phyloP scores from a whole-genome alignment of 176 grass and related monocot genomes.

The Musa acuminata region DNA sequence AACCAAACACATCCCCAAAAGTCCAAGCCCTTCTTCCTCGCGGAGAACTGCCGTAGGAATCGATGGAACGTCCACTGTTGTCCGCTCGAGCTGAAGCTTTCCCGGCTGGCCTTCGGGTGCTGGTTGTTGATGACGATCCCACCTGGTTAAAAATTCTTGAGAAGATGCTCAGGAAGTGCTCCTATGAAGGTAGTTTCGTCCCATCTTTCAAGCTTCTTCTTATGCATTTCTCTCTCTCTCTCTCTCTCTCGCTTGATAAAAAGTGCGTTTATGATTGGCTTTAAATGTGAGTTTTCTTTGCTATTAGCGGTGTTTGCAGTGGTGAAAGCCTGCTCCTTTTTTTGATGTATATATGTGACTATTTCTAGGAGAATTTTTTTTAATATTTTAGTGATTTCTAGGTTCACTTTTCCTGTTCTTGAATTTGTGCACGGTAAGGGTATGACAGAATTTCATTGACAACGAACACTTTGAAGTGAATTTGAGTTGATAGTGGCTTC shows the following conservation, averaged over 20 bases:
- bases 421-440: too few species aligned
- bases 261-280: too few species aligned
- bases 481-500: not conserved
- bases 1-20: too few species aligned
- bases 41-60: too few species aligned
- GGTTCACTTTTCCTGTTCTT: not conserved
- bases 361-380: too few species aligned
- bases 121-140: constrained; percentile 93
- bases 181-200: constrained; percentile 61
- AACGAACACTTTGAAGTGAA: too few species aligned
- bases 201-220: too few species aligned
- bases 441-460: too few species aligned
- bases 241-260: not conserved
- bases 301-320: too few species aligned
- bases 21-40: too few species aligned
- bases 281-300: too few species aligned
- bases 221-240: not conserved
- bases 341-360: not conserved
- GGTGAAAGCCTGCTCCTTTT: not conserved
- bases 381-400: not conserved
- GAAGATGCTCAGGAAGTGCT: constrained; percentile 99
- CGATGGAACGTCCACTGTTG: constrained; percentile 29
- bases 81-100: constrained; percentile 58
- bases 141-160: constrained; percentile 99
- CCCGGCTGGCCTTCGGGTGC: constrained; percentile 84